phyloP scores from a whole-genome alignment of 202 grass and related monocot genomes.

The Zizania palustris region DNA sequence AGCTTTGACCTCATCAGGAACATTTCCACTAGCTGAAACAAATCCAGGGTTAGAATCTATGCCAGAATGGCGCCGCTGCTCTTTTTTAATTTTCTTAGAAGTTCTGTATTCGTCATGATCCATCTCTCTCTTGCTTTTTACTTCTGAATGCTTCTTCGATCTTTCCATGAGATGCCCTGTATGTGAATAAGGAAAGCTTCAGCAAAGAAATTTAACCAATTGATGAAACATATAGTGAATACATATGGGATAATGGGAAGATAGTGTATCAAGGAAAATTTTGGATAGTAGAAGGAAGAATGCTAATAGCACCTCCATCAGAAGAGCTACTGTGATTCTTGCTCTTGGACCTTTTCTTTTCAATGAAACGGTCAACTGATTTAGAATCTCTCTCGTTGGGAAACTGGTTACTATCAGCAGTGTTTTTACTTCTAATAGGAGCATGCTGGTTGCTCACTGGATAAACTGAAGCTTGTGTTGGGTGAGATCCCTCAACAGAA shows the following conservation, averaged over 20 bases:
- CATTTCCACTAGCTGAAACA: constrained; percentile 47
- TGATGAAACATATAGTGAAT: constrained; percentile 38
- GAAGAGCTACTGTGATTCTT: constrained; percentile 63
- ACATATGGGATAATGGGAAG: constrained; percentile 17
- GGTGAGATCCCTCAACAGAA: constrained; percentile 45
- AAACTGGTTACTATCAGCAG: constrained; percentile 53
- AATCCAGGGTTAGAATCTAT: constrained; percentile 55
- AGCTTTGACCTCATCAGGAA: constrained; percentile 50
- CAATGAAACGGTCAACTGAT: constrained; percentile 55
- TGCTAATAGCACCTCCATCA: constrained; percentile 69
- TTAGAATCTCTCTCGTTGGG: constrained; percentile 58
- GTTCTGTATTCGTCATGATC: constrained; percentile 63
- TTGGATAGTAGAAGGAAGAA: constrained; percentile 27
- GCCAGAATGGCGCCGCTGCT: constrained; percentile 48
- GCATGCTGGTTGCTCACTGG: constrained; percentile 54
- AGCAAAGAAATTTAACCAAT: constrained; percentile 35
- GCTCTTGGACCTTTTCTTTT: constrained; percentile 67
- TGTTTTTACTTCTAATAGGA: constrained; percentile 49
- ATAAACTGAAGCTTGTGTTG: constrained; percentile 52
- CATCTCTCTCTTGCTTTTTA: constrained; percentile 76
- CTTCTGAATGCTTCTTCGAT: constrained; percentile 75
- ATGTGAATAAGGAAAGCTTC: constrained; percentile 35
- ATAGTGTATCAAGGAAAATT: constrained; percentile 25
- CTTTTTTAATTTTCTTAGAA: constrained; percentile 86
- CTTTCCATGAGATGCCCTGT: constrained; percentile 63